Conservation (phyloP, 2,329 filamentous ascomycete genomes). For the Aureobasidium sp. region DNA sequence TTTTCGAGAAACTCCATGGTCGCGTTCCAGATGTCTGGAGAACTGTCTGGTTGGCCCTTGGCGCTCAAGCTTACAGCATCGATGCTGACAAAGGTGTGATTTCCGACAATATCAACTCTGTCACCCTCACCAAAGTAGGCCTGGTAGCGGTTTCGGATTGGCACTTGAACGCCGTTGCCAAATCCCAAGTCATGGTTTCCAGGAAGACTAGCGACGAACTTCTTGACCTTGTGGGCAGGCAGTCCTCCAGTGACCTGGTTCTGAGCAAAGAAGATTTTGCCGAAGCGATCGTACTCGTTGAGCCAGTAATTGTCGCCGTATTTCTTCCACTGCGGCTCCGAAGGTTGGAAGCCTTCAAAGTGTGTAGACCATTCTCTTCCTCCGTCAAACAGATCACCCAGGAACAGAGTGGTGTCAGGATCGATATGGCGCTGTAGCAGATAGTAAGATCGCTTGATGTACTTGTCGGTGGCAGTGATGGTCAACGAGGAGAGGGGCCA, state of each 20-base stretch:
- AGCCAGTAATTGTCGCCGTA: slow-evolving; percentile 84
- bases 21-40: slow-evolving; percentile 64
- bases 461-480: slow-evolving; percentile 76
- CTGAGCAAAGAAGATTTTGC: slow-evolving; percentile 65
- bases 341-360: slow-evolving; percentile 35
- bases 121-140: slow-evolving; percentile 90
- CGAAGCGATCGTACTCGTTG: slow-evolving; percentile 77
- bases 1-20: slow-evolving; percentile 67
- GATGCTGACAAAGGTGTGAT: slow-evolving; percentile 90
- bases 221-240: slow-evolving; percentile 65
- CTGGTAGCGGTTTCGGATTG: slow-evolving; percentile 76
- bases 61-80: slow-evolving; percentile 86
- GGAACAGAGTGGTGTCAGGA: slow-evolving; percentile 84
- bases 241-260: slow-evolving; percentile 46
- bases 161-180: slow-evolving; percentile 71
- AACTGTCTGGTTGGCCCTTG: slow-evolving; percentile 48
- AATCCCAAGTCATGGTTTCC: slow-evolving; percentile 96
- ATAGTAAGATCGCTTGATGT: slow-evolving; percentile 76
- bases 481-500: slow-evolving; percentile 64
- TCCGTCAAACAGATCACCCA: slow-evolving; percentile 93
- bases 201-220: slow-evolving; percentile 75
- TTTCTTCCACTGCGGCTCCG: slow-evolving; percentile 62
- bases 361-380: slow-evolving; percentile 83
- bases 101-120: slow-evolving; percentile 81
- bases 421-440: slow-evolving; percentile 66